Evolutionary conservation across 306 rosid species (phyloP).

Genomic region (Vachellia collinsii): DNA sequence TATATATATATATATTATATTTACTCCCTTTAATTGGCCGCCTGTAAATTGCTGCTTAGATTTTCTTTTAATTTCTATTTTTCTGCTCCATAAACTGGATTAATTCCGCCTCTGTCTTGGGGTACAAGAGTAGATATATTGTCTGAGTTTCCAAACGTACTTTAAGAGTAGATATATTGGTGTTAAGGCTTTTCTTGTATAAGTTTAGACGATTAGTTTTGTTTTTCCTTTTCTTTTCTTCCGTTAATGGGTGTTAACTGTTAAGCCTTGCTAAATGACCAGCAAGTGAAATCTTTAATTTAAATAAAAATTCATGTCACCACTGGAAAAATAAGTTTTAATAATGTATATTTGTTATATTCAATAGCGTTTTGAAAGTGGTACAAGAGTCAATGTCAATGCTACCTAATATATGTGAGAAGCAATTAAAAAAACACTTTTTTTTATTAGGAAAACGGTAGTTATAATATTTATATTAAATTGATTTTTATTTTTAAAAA

Average conservation of each 20-base stretch:
- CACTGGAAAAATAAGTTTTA: not conserved
- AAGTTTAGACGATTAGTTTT: not conserved
- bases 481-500: too few relatives aligned
- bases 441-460: too few relatives aligned
- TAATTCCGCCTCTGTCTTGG: not conserved
- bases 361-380: too few relatives aligned
- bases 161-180: too few relatives aligned
- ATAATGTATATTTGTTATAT: too few relatives aligned
- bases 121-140: not conserved
- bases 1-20: not conserved
- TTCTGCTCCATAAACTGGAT: not conserved
- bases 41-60: not conserved
- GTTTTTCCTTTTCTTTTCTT: not conserved
- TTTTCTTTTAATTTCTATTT: not conserved
- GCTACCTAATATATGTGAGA: too few relatives aligned
- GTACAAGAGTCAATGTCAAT: too few relatives aligned
- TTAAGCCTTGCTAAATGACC: not conserved
- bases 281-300: not conserved
- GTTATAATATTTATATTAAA: too few relatives aligned
- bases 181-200: too few relatives aligned
- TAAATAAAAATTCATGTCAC: too few relatives aligned
- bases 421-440: too few relatives aligned
- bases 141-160: not conserved
- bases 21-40: not conserved
- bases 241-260: not conserved